Percentiles rank a stretch among this genome's conserved stretches.
phyloP scores from a whole-genome alignment of 768 basidiomycete genomes.

The Pulveroboletus frians region DNA sequence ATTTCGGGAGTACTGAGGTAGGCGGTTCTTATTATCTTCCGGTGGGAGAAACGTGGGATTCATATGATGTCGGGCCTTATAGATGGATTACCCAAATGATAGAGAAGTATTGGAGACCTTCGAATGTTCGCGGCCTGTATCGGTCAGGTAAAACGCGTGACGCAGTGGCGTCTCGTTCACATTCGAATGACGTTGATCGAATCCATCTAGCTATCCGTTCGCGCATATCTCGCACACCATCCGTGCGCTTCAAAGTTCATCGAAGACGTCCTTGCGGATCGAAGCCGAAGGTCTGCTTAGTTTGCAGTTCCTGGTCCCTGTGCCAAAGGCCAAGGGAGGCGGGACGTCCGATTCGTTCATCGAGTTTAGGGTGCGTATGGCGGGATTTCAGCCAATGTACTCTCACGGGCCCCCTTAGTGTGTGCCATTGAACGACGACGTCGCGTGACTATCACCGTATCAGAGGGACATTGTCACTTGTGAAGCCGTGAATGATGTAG shows the following conservation, averaged over 20 bases:
- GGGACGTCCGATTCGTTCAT: conserved; percentile 64
- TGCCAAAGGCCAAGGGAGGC: conserved; percentile 35
- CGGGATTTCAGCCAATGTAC: background rate
- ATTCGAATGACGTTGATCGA: background rate
- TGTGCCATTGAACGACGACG: conserved; percentile 28
- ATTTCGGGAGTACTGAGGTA: conserved; percentile 84
- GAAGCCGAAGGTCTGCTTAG: conserved; percentile 78
- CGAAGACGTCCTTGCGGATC: conserved; percentile 85
- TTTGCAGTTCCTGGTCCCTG: conserved; percentile 84
- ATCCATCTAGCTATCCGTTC: conserved; percentile 65
- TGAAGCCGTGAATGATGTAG: background rate
- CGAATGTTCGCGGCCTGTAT: conserved; percentile 64
- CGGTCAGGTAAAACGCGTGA: conserved; percentile 55
- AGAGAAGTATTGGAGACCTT: conserved; percentile 87
- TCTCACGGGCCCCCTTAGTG: conserved; percentile 22
- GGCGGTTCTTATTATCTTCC: conserved; percentile 1
- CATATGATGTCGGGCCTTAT: background rate
- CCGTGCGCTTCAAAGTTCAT: conserved; percentile 74
- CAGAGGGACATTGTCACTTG: background rate
- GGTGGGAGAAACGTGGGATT: background rate
- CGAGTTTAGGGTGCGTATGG: conserved; percentile 72
- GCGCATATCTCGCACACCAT: conserved; percentile 67
- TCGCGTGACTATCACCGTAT: conserved; percentile 11
- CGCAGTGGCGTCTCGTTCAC: background rate
- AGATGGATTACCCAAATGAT: conserved; percentile 98